Base-by-base conservation (phyloP, 495 filamentous ascomycete genomes). In the Talaromyces liani region DNA sequence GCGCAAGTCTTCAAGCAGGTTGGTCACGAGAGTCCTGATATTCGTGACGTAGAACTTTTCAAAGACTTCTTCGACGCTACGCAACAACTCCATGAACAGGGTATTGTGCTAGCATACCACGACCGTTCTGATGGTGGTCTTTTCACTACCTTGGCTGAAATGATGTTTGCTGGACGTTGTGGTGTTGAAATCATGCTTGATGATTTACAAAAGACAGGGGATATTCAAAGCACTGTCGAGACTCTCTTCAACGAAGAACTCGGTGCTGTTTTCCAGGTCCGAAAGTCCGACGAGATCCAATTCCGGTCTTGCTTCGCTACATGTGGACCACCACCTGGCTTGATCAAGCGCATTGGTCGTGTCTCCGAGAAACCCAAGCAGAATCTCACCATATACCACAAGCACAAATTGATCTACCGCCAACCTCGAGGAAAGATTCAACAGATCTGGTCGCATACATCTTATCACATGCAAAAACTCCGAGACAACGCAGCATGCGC, bases 91-190 rank as follows among this genome's bases (percentile, higher is more conserved):
- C 94, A 98, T 71, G 88, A 96, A 70, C 82, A 87, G 47, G 89
- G 87, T 16, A 83, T 97, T 65, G 92, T 98, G 31, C 82, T 98
- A 25, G 95, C 94, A 18, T 98, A 98, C 70, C 94, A 98, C 71
- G 94, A 98, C 71, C 83, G 88, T 36, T 96, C 91, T 16, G 94
- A 98, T 67, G 94, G 95, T 74, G 94, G 94, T 69, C 78, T 98
- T 4, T 85, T 98, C 67, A 97, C 93, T 12, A 92, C 93, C 7
- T 79, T 98, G 10, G 90, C 86, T 10, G 94, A 98, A 73, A 98
- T 98, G 94, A 95, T 96, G 86, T 97, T 98, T 69, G 94, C 94
- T 10, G 94, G 94, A 29, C 87, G 94, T 51, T 96, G 92, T 68
- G 95, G 95, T 64, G 84, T 91, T 25, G 88, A 93, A 61, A 78